Base-by-base conservation (phyloP, 805 yeast genomes). In the Schizosaccharomyces octosporus region DNA sequence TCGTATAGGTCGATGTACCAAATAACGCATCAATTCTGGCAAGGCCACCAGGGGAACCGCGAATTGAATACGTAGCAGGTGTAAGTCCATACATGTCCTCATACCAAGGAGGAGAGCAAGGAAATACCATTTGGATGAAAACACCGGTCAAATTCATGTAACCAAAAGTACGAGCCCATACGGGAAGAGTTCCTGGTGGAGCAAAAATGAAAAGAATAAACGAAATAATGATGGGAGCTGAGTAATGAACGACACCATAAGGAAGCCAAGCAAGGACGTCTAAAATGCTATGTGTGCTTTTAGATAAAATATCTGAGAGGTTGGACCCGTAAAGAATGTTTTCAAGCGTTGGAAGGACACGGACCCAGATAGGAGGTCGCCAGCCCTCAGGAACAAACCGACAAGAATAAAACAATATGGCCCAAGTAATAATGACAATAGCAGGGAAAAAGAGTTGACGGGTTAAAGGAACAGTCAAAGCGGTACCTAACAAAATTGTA, bases 91-190 rank as follows among this genome's bases (percentile, higher is more conserved):
- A 83, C 60, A 82, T 71, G 63, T 81, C 80, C 61, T 66, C 68
- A 71, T 93, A 90, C 98, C 98, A 90, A n/a, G 98, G 98, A n/a
- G 98, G 95, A 62, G 97, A 95, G 59, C 94, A 85, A 5, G 98
- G 95, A 70, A 87, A 88, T 6, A 82, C 64, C 66, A 87, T 78
- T 74, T 93, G 97, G 62, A 80, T 79, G 48, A 84, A 68, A 32
- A 90, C 97, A 57, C 97, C 98, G 61, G 81, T 71, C 65, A 89
- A 72, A 72, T 90, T 90, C 93, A 89, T 85, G 75, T 85, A 89
- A 15, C 98, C 98, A 73, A 93, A 89, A 4, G 96, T 88, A 74
- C 87, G 87, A 2, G 88, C 95, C 72, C 83, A 90, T 11, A 86
- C 80, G 63, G 94, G 81, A 55, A 90, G 73, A 2, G 87, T 75